A percentile compares a stretch with the other conserved stretches of the same genome.
Conservation (phyloP, 805 yeast genomes). For the Sugiyamaella smithiae region DNA sequence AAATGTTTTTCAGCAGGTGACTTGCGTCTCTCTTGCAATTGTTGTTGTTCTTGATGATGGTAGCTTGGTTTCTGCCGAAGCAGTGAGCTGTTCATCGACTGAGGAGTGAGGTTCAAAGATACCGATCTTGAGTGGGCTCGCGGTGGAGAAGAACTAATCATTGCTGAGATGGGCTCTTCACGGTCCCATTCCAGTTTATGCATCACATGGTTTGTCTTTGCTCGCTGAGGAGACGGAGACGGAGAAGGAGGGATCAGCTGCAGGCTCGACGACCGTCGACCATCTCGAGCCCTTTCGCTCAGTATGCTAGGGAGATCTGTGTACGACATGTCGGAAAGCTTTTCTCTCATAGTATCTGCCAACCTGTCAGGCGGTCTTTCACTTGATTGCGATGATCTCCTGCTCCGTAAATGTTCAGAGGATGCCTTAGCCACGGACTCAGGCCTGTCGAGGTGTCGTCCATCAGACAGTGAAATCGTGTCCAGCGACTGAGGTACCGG, state of each 20-base stretch:
- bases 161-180: slow-evolving; percentile 3
- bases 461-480: not conserved
- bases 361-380: not conserved
- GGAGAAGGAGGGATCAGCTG: not conserved
- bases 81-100: not conserved
- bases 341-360: not conserved
- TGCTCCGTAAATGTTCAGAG: not conserved
- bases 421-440: not conserved
- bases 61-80: not conserved
- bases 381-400: not conserved
- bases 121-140: not conserved
- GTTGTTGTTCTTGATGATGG: not conserved
- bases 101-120: slow-evolving; percentile 1
- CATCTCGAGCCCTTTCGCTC: not conserved
- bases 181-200: not conserved
- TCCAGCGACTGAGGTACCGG: not conserved
- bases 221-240: not conserved
- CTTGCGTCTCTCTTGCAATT: slow-evolving; percentile 16
- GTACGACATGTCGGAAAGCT: not conserved
- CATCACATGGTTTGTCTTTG: not conserved
- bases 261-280: not conserved
- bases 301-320: not conserved
- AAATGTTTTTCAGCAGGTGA: slow-evolving; percentile 26
- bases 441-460: not conserved
- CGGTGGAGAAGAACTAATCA: not conserved